Evolutionary conservation across 2,329 filamentous ascomycete species (phyloP), one percentile per base, ranked within the genome.

Genomic region (Emericellopsis cladophorae): DNA sequence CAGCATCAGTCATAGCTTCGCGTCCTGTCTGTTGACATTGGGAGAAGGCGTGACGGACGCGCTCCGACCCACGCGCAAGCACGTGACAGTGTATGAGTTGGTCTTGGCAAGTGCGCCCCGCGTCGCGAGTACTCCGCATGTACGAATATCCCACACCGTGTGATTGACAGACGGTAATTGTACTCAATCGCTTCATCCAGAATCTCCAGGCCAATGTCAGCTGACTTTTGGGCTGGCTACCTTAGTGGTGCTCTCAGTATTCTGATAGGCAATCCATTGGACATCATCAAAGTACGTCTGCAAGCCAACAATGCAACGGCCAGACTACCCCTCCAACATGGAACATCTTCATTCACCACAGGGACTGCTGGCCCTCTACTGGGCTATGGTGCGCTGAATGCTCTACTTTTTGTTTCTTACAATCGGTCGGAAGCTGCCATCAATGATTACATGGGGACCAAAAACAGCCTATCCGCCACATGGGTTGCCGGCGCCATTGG

Each of bases 221-320:
- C 86, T 50, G 89, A 95, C 57, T 95, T 95, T 61, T 94, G 85
- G 84, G 85, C 89, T 43, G 88, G 89, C 53, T 95, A 95, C 60
- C 64, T 92, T 45, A 90, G 84, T 55, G 90, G 90, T 40, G 87
- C 84, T 43, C 70, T 81, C 38, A 85, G 87, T 36, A 95, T 95
- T 51, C 65, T 94, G 37, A 82, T 95, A 45, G 88, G 90, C 46
- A 95, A 95, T 52, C 87, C 88, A 4, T 68, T 95, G 5, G 83
- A 89, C 56, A 62, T 88, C 16, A 60, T 66, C 52, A 68, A 72
- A 49, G 53, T 65, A 40, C 82, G 81, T 33, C 66, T 93, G 3
- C 90, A 96, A 68, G 81, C 84, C 42, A 45, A 50, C 42, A 7
- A 29, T 9, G 26, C 12, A 29, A 29, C 26, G 26, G 26, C 26